Conservation (phyloP, 345 rosid species). For the Eutrema heterophyllum region DNA sequence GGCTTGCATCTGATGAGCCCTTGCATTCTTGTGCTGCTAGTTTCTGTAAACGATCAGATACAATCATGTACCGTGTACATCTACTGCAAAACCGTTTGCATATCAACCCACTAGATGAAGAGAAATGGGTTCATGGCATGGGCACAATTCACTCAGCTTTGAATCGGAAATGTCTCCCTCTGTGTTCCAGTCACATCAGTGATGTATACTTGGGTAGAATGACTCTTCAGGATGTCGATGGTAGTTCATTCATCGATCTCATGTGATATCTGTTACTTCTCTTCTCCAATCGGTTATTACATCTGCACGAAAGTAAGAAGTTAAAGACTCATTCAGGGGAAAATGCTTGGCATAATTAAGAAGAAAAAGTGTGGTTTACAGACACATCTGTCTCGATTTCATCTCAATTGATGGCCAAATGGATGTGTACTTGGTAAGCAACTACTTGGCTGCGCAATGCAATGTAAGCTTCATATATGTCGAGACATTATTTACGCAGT, state of each 20-base stretch:
- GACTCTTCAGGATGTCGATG: slow-evolving; percentile 73
- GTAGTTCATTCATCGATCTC: slow-evolving; percentile 49
- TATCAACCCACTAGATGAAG: slow-evolving; percentile 44
- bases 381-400: background rate
- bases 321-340: background rate
- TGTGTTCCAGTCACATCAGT: slow-evolving; percentile 62
- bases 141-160: slow-evolving; percentile 57
- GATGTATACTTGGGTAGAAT: slow-evolving; percentile 68
- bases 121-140: slow-evolving; percentile 58
- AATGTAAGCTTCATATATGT: background rate
- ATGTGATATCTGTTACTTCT: slow-evolving; percentile 31
- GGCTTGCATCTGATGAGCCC: slow-evolving; percentile 70
- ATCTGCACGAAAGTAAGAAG: background rate
- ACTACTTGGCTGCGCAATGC: background rate
- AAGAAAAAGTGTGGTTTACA: background rate
- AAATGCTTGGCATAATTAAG: background rate
- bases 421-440: background rate
- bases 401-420: background rate
- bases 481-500: background rate
- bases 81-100: slow-evolving; percentile 53
- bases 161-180: slow-evolving; percentile 60
- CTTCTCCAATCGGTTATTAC: background rate
- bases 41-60: slow-evolving; percentile 66
- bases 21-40: slow-evolving; percentile 55
- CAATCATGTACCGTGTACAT: slow-evolving; percentile 48